Base-by-base conservation (phyloP, 2,329 filamentous ascomycete species). In the Trichophyton rubrum region DNA sequence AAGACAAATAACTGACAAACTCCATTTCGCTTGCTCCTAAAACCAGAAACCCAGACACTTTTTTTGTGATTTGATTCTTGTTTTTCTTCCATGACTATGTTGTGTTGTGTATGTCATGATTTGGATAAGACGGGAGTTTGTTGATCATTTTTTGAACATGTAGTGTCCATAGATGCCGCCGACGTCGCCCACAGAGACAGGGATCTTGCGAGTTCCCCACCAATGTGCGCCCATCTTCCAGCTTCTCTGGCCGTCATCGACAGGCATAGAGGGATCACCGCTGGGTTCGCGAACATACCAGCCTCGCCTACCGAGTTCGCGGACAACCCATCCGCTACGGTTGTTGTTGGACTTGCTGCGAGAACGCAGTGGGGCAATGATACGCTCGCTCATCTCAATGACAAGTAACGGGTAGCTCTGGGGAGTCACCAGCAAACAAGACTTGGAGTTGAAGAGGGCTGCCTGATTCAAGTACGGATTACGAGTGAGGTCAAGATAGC, bases 191-290 rank as follows among this genome's bases (percentile, higher is more conserved):
- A 78, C 73, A 13, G 77, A 79, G 63, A 83, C 77, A 1, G 81
- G 80, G 27, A 82, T 73, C 70, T 84, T 93, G 64, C 87, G 81
- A 84, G 90, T 90, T 41, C 89, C 89, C 89, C 89, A 92, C 75
- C 85, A 88, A 67, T 84, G 82, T 56, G 88, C 88, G 35, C 89
- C 89, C 86, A 90, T 87, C 77, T 93, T 93, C 89, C 89, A 93
- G 67, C 77, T 75, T 35, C 85, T 78, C 55, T 76, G 72, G 1
- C 84, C 84, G 66, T 85, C 81, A 69, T 87, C 83, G 33, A 62
- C 62, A 60, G 66, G 65, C 57, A 65, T 64, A 55, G 67, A 67
- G 43, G 62, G 49, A 71, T 60, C 73, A 61, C 24, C 64, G 70
- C 63, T 65, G 3, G 74, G 75, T 59, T 76, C 74, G 9, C 78